These are phyloP conservation scores for Hyphopichia pseudoburtonii DNA, from an alignment of 1,139 yeast genomes.

Conservation along the genomic window DNA sequence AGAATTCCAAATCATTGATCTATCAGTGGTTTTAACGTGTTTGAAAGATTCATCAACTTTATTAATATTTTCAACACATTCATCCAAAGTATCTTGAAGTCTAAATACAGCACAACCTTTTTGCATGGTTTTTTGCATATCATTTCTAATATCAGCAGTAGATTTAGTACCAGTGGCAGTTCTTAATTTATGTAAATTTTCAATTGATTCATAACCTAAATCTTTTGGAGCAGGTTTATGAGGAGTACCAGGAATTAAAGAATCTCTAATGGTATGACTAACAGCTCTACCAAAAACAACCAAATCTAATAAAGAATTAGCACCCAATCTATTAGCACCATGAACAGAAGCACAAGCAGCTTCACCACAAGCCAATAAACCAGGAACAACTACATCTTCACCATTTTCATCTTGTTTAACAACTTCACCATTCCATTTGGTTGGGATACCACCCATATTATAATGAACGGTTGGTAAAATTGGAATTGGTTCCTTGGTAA, in stretches of 20 bases:
- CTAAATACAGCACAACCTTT: slow-evolving; percentile 96
- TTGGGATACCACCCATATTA: slow-evolving; percentile 99
- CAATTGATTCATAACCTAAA: slow-evolving; percentile 86
- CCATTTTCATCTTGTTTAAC: slow-evolving; percentile 83
- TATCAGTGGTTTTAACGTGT: slow-evolving; percentile 81
- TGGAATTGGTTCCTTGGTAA: slow-evolving; percentile 98
- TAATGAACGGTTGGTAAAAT: slow-evolving; percentile 97
- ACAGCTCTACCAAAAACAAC: slow-evolving; percentile 99
- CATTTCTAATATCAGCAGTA: slow-evolving; percentile 86
- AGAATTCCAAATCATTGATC: slow-evolving; percentile 98
- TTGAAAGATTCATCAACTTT: slow-evolving; percentile 71
- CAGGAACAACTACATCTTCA: slow-evolving; percentile 88
- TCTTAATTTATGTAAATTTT: slow-evolving; percentile 85
- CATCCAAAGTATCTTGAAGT: slow-evolving; percentile 87
- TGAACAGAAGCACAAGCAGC: slow-evolving; percentile 99
- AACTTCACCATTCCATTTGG: slow-evolving; percentile 96
- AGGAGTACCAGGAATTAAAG: slow-evolving; percentile 85
- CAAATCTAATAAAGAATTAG: slow-evolving; percentile 95
- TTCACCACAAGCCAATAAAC: slow-evolving; percentile 97
- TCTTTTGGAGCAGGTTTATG: slow-evolving; percentile 75
- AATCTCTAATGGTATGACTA: slow-evolving; percentile 84
- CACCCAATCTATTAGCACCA: slow-evolving; percentile 99
- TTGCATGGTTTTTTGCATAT: slow-evolving; percentile 97
- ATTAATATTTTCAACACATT: slow-evolving; percentile 80
- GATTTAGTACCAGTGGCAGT: slow-evolving; percentile 77